Evolutionary conservation across 371 early-diverging fungal species (phyloP), one percentile per base, ranked within the genome.

Genomic region (Entomophthora muscae): DNA sequence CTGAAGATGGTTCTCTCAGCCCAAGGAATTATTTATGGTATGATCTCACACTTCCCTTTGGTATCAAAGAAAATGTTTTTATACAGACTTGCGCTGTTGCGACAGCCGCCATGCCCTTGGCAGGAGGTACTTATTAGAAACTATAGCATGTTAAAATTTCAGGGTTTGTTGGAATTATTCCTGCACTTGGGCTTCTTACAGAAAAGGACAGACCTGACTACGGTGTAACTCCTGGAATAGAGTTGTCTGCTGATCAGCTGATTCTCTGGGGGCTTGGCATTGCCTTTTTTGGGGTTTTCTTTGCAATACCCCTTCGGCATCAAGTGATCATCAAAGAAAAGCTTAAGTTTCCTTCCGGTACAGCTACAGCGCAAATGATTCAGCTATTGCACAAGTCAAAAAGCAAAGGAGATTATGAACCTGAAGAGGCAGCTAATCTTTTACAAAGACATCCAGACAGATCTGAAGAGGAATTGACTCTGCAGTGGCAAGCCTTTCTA

Each of bases 281-380:
- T 57, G 84, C 90, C 3, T 86, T 88, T 71, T 93, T 88, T 74
- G 93, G 93, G 28, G 85, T 93, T 3, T 91, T 91, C 66, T 91
- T 93, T 70, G 91, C 90, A 1, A 78, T 93, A 1, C 90, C 91
- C 3, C 69, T 93, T 54, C 73, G 93, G 53, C 80, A 77, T 32
- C 89, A 90, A 66, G 85, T 83, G 26, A 83, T 89, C 52, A 77
- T 91, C 52, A 76, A 81, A 53, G 88, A 89, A 65, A 86, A 88
- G 68, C 77, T 91, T 2, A 77, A 80, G 13, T 91, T 91, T 66
- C 92, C 92, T 1, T 85, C 89, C 0, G 89, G 91, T 1, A 88
- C 90, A 21, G 91, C 88, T 0, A 85, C 93, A 1, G 93, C 93
- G 2, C 84, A 89, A 67, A 87, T 89, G 86, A 89, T 89, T 66